Evolutionary conservation across 306 rosid genomes (phyloP), one percentile per base, ranked within the genome.

Genomic region (Vigna reflexopilosa): DNA sequence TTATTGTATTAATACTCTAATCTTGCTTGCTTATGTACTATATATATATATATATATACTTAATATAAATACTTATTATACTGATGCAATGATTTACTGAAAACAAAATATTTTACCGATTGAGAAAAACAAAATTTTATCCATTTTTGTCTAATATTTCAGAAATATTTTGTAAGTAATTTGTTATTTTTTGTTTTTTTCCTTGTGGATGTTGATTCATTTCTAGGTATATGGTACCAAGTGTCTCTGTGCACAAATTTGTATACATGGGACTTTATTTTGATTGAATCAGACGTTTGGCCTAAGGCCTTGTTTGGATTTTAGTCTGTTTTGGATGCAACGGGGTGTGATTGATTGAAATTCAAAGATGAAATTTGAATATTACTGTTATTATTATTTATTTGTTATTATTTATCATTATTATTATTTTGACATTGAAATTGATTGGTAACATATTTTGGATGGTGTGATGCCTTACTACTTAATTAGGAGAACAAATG

Each of bases 141-240:
- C 32, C 32, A 34, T 34, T 34, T 34, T 34, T 34, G 7, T 34
- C 38, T 34, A 34, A 34, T 34, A 34, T 5, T 32, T 34, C 1
- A 34, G 6, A 5, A 34, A 34, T 34, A 34, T 34, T 34, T 34
- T 34, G 7, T 34, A 34, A 34, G 6, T 34, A 34, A 34, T 34
- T 34, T 34, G 7, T 34, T 34, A 0, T 34, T 34, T 34, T 34
- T 34, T 30, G 32, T 30, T 34, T 34, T 32, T 34, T 20, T 57
- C n/a, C 48, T 26, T 54, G 32, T 49, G 28, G 16, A 8, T 20
- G 42, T 81, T 70, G 57, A 76, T 70, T 76, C 74, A 70, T 50
- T 75, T 75, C 5, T 24, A 61, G 67, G 77, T 69, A 61, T 70
- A 24, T 80, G 48, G 42, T 68, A 68, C 72, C 11, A 45, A 1